Percentiles rank a stretch among this genome's conserved stretches.
phyloP scores from a whole-genome alignment of 495 filamentous ascomycete genomes.

The Poronia punctata region DNA sequence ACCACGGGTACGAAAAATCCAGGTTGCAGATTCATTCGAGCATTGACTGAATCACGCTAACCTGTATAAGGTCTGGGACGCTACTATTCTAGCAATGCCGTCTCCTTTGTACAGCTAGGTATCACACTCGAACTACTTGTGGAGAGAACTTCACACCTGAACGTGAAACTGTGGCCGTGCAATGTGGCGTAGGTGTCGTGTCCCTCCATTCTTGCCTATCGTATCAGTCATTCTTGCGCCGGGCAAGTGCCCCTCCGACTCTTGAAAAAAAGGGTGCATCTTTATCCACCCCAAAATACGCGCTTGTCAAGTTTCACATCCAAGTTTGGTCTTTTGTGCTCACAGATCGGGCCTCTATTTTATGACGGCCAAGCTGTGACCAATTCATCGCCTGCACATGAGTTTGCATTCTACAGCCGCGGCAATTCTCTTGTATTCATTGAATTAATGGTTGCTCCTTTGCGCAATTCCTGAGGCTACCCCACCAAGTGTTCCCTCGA shows the following conservation, averaged over 20 bases:
- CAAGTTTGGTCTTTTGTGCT: too few relatives aligned
- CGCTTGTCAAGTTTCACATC: too few relatives aligned
- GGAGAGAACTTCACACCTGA: too few relatives aligned
- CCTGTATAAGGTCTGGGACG: slow-evolving; percentile 1
- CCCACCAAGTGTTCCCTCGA: background rate
- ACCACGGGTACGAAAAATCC: slow-evolving; percentile 27
- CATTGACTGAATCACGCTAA: slow-evolving; percentile 7
- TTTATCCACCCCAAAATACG: too few relatives aligned
- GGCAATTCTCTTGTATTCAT: background rate
- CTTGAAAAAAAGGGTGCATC: slow-evolving; percentile 1
- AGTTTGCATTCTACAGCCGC: background rate
- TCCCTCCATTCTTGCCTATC: too few relatives aligned
- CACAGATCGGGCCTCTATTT: too few relatives aligned
- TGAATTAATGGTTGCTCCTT: background rate
- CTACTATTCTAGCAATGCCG: background rate
- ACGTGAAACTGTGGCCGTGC: slow-evolving; percentile 9
- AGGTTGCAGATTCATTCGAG: slow-evolving; percentile 18
- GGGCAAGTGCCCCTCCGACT: too few relatives aligned
- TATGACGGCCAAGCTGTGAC: too few relatives aligned
- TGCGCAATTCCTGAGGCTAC: background rate
- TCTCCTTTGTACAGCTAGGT: background rate
- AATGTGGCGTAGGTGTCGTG: slow-evolving; percentile 3
- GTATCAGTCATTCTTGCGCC: too few relatives aligned
- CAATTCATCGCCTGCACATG: too few relatives aligned
- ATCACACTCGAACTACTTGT: too few relatives aligned